Conservation (phyloP, 2,329 filamentous ascomycete genomes). For the Trichoderma aggressivum region DNA sequence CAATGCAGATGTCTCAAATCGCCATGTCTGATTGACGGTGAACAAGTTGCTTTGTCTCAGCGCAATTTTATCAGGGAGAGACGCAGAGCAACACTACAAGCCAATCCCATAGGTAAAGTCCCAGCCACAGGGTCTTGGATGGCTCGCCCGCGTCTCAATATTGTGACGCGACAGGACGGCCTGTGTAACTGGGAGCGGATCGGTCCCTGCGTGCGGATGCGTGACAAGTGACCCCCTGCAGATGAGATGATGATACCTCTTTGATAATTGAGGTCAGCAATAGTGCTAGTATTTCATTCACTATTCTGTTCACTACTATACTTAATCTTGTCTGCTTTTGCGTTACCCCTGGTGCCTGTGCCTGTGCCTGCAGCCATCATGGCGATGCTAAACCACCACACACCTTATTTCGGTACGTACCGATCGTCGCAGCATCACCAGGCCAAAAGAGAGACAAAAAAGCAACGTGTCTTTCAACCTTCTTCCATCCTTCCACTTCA, state of each 20-base stretch:
- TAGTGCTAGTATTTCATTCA: not conserved
- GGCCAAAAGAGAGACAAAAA: not conserved
- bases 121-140: slow-evolving; percentile 6
- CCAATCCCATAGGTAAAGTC: not conserved
- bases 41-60: not conserved
- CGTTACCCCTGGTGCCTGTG: not conserved
- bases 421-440: not conserved
- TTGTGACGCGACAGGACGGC: slow-evolving; percentile 1
- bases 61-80: slow-evolving; percentile 1
- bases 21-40: not conserved
- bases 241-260: not conserved
- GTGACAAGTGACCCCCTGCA: not conserved
- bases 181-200: slow-evolving; percentile 1
- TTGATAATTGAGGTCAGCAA: not conserved
- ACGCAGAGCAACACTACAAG: not conserved
- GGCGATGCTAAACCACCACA: not conserved
- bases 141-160: not conserved
- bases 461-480: not conserved
- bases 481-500: not conserved
- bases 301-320: not conserved
- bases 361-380: not conserved
- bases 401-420: not conserved
- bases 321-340: not conserved
- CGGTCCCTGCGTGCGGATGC: not conserved
- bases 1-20: not conserved